Evolutionary conservation across 1,139 yeast genomes (phyloP).

Genomic region (Hansenula sp.): DNA sequence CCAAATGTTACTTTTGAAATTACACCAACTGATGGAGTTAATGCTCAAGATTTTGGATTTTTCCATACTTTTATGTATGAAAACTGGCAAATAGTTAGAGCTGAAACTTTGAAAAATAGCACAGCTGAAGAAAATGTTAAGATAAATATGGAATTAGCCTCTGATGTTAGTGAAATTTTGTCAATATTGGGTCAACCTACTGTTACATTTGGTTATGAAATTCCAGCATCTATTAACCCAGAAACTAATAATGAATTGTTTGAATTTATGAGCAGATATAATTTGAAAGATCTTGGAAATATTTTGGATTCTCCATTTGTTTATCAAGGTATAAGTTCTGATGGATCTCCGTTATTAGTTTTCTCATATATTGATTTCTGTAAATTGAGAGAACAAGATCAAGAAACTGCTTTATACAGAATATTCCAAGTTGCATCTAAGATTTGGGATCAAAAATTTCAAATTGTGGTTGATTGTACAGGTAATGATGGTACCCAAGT

Average conservation of each 20-base stretch:
- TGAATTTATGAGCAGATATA: conserved; percentile 72
- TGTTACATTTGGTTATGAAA: conserved; percentile 44
- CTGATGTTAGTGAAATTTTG: conserved; percentile 21
- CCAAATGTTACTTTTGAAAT: conserved; percentile 14
- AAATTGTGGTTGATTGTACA: conserved; percentile 66
- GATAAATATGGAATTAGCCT: conserved; percentile 8
- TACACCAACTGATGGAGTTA: conserved; percentile 5
- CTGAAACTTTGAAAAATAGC: conserved; percentile 27
- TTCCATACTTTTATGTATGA: conserved; percentile 64
- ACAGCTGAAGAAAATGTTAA: conserved; percentile 23
- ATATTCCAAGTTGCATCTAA: conserved; percentile 65
- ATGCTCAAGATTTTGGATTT: conserved; percentile 43
- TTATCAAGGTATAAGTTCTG: conserved; percentile 61
- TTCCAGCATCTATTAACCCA: conserved; percentile 45
- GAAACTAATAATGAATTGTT: conserved; percentile 49
- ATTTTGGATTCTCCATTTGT: conserved; percentile 44
- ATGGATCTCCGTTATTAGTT: conserved; percentile 69
- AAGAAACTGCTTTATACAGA: conserved; percentile 55
- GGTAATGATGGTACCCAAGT: conserved; percentile 39
- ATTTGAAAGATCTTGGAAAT: conserved; percentile 48
- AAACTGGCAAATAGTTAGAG: conserved; percentile 53
- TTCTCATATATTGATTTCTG: conserved; percentile 43
- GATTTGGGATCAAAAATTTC: conserved; percentile 68
- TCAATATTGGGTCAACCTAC: conserved; percentile 39
- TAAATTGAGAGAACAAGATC: conserved; percentile 37